Evolutionary conservation across 176 grass and related monocot genomes (phyloP), one percentile per base, ranked within the genome.

Genomic region (Aegilops tauschii): DNA sequence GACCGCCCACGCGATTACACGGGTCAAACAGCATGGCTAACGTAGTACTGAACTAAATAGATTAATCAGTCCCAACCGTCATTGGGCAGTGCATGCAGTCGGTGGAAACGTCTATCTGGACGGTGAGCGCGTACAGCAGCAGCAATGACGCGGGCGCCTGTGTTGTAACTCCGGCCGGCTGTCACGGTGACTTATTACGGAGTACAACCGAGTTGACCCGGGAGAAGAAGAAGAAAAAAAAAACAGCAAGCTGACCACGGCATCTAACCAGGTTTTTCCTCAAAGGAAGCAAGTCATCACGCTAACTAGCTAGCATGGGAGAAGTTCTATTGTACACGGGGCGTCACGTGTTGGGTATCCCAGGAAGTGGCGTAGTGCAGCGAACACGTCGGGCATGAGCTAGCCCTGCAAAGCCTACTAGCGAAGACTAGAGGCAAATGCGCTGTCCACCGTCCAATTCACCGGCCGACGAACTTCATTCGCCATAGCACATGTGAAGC

Each of bases 81-180:
- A 71, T 39, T 10, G 12, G 30, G 28, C 31, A 66, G 9, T 42
- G 11, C 40, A 25, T 25, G 23, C 23, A 25, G 23, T 25, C 23
- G 23, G 23, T 25, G 23, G 23, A 9, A 42, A 42, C 10, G 11
- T 73, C 39, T 74, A 3, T 28, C 6, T 74, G 40, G 71, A 74
- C 71, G 71, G 71, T 74, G 71, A 74, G 71, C 71, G 70, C 70
- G 70, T 73, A 73, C 31, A 17, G 11, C 67, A 10, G 17, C 37
- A 25, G 21, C 36, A 73, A 25, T 27, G 21, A 73, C 37, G 69
- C 36, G 36, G 0, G 6, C 52, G 1, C 23, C 69, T 72, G 35
- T n/a, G 20, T 21, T 72, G 69, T 70, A 70, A 66, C 29, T 34
- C 65, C 2, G 7, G 65, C 65, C 30, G 29, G 28, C 29, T 34